Evolutionary conservation across 306 rosid species (phyloP).

Genomic region (Vachellia collinsii): DNA sequence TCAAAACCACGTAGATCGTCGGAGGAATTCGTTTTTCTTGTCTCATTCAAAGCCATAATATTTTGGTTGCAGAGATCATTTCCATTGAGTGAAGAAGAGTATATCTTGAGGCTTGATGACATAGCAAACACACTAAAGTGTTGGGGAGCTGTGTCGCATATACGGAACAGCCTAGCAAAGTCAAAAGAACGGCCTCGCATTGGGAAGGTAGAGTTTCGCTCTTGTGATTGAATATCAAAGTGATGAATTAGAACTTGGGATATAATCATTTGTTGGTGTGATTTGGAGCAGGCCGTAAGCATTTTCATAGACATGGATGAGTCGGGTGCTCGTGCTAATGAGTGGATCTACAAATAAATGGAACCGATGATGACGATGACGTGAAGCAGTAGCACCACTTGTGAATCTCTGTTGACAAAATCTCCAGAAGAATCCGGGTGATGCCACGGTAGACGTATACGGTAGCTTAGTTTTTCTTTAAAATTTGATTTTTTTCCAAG

Average conservation of each 20-base stretch:
- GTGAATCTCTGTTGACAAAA: background rate
- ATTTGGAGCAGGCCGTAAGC: slow-evolving; percentile 84
- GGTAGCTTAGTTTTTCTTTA: background rate
- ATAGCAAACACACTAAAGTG: slow-evolving; percentile 88
- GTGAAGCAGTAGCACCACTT: slow-evolving; percentile 30
- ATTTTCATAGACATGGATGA: slow-evolving; percentile 95
- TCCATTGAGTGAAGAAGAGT: slow-evolving; percentile 97
- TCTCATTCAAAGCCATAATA: background rate
- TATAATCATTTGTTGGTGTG: slow-evolving; percentile 17
- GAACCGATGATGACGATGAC: background rate
- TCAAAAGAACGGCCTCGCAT: slow-evolving; percentile 91
- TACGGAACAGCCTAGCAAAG: slow-evolving; percentile 81
- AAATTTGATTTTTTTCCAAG: slow-evolving; percentile 4
- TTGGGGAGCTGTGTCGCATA: slow-evolving; percentile 99
- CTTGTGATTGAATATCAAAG: background rate
- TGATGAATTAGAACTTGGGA: background rate
- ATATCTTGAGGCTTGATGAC: slow-evolving; percentile 88
- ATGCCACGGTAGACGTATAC: background rate
- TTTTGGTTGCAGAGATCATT: slow-evolving; percentile 72
- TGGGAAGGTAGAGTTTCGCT: slow-evolving; percentile 70
- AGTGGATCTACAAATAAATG: slow-evolving; percentile 89
- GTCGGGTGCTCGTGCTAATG: slow-evolving; percentile 87
- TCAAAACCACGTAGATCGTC: background rate
- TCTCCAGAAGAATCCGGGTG: slow-evolving; percentile 28
- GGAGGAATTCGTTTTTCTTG: background rate